Conservation (phyloP, 495 filamentous ascomycete species). For the Penicilliopsis zonata region DNA sequence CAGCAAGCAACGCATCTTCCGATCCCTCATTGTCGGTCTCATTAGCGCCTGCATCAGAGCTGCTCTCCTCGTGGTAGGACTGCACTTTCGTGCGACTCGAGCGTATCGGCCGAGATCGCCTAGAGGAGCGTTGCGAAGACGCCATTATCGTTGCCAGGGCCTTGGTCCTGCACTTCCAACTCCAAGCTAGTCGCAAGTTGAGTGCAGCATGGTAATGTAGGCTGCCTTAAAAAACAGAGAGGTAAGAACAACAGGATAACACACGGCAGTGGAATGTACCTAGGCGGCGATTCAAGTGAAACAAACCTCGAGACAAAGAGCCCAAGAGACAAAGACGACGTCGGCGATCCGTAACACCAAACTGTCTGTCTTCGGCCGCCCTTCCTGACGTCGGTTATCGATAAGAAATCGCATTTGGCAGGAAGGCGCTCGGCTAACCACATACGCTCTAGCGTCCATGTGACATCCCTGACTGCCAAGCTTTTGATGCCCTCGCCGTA, state of each 20-base stretch:
- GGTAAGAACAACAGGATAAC: too few relatives aligned
- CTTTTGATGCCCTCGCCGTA: slow-evolving; percentile 18
- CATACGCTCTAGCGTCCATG: neutral
- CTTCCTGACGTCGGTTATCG: neutral
- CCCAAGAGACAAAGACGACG: too few relatives aligned
- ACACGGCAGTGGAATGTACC: too few relatives aligned
- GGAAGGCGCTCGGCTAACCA: neutral
- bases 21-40: slow-evolving; percentile 7
- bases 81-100: slow-evolving; percentile 24
- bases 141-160: slow-evolving; percentile 17
- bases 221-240: too few relatives aligned
- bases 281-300: too few relatives aligned
- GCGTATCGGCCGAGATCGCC: slow-evolving; percentile 22
- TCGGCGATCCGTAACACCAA: neutral
- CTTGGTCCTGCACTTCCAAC: too few relatives aligned
- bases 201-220: neutral
- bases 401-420: neutral
- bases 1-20: slow-evolving; percentile 12
- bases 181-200: too few relatives aligned
- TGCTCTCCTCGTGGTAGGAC: slow-evolving; percentile 30
- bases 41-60: slow-evolving; percentile 15
- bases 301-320: too few relatives aligned
- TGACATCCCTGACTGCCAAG: slow-evolving; percentile 1
- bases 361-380: too few relatives aligned
- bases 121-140: slow-evolving; percentile 11